Percentiles rank a stretch among this genome's conserved stretches.
Evolutionary conservation across 1,284 basidiomycete species (phyloP).

Genomic region (Ustilago sp.): DNA sequence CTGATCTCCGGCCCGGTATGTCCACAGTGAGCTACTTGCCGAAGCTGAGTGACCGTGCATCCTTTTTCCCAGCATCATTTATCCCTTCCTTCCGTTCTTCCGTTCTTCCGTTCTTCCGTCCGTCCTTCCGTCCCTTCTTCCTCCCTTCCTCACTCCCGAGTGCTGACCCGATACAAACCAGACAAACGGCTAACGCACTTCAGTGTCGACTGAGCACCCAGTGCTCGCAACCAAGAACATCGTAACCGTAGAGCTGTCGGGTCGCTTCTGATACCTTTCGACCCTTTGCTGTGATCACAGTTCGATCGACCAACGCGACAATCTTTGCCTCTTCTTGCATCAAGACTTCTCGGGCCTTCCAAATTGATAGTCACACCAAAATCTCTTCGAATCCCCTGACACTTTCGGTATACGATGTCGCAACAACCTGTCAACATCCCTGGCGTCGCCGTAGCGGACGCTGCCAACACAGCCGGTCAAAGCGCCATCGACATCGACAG

Average conservation of each 20-base stretch:
- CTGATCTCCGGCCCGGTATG: conserved; percentile 37
- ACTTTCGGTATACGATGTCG: conserved; percentile 14
- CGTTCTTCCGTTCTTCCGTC: background rate
- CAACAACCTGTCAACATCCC: conserved; percentile 35
- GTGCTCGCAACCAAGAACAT: background rate
- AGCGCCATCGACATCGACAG: conserved; percentile 47
- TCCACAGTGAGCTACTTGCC: background rate
- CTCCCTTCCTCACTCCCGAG: background rate
- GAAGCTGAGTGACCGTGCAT: conserved; percentile 3
- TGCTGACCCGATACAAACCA: background rate
- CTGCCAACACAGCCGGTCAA: conserved; percentile 13
- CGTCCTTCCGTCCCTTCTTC: background rate
- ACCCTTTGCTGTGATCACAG: background rate
- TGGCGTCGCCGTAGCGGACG: background rate
- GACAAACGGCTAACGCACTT: background rate
- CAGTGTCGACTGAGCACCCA: too few relatives aligned
- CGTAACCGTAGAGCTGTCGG: background rate
- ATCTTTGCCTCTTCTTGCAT: background rate
- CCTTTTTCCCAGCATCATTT: background rate
- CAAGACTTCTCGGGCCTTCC: background rate
- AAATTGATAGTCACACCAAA: background rate
- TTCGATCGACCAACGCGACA: background rate
- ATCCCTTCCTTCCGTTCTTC: background rate
- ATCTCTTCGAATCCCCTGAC: background rate
- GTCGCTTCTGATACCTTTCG: background rate